These are phyloP conservation scores for Nannochloropsis salina DNA, from an alignment of 108 stramenopile species.

Conservation along the genomic window DNA sequence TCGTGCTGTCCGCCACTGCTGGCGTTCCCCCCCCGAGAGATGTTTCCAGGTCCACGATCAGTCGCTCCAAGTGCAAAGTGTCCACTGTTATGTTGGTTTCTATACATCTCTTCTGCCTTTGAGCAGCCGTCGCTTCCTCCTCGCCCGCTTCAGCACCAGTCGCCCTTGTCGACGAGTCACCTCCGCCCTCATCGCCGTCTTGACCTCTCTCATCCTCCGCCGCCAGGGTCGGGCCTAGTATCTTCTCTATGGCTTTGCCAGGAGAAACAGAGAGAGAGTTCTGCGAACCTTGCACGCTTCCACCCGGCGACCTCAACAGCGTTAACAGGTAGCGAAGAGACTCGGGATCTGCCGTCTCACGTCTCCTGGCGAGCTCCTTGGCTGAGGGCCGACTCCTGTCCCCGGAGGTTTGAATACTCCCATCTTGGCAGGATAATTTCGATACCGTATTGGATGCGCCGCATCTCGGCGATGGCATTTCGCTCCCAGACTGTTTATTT, in stretches of 20 bases:
- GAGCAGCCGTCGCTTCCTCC: neutral
- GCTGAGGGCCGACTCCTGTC: neutral
- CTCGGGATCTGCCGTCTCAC: slow-evolving; percentile 16
- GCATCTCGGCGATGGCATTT: neutral
- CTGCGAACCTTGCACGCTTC: neutral
- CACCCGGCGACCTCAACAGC: neutral
- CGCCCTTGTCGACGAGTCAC: neutral
- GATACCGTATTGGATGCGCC: neutral
- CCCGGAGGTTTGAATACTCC: neutral
- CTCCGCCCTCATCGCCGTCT: neutral
- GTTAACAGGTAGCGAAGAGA: neutral
- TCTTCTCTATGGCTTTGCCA: neutral
- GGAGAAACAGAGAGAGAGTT: neutral
- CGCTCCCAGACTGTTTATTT: neutral
- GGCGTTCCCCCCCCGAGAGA: neutral
- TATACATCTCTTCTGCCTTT: no score
- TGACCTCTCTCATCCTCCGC: neutral
- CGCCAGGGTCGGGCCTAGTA: neutral
- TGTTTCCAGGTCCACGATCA: neutral
- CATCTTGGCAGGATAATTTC: neutral
- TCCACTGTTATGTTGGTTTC: neutral
- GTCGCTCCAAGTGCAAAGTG: neutral
- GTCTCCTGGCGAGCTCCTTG: neutral
- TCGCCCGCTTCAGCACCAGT: neutral
- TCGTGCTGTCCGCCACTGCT: neutral